Base-by-base conservation (phyloP, 768 basidiomycete species). In the Astraeus odoratus region DNA sequence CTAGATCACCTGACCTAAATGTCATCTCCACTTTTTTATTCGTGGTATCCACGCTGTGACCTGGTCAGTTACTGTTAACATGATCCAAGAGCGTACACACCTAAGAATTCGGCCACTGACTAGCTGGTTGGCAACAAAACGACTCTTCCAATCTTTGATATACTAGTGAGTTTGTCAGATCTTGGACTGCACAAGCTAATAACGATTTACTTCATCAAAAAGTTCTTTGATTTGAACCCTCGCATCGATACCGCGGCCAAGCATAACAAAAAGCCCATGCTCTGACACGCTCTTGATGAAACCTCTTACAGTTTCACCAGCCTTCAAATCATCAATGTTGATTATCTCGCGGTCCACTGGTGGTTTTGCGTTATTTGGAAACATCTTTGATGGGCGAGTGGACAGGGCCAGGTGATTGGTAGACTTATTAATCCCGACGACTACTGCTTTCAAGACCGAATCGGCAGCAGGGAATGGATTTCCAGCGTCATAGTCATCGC, bases 71-170 rank as follows among this genome's bases (percentile, higher is more conserved):
- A 31, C 5, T 6, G 7, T 4, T 23, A 23, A 20, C 18, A 23
- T 26, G 18, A 44, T 19, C 18, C 31, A 8, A 2, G 47, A 45
- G 27, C 29, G 31, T 37, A 54, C 67, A n/a, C 56, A 90, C 87
- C 77, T 83, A 30, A 88, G 64, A 57, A 98, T 78, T 42, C 87
- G 80, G 39, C 94, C 95, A 51, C 81, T 85, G 10, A 96, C 90
- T 3, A 97, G 61, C 55, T 97, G 91, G 54, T 88, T 82, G 31
- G 75, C 67, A 50, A 75, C 66, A 63, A 97, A 97, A 18, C 74
- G 77, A 22, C 74, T 69, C 67, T 94, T 86, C 95, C 95, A 99
- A 31, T 97, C 94, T 65, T 97, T 96, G 56, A 97, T 78, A 64
- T 78, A 98, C 90, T 96, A 54, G 33, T 19, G 18, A 49, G 36